Evolutionary conservation across 75 land plant species (phyloP), one percentile per base, ranked within the genome.

Genomic region (Cunninghamia lanceolata): DNA sequence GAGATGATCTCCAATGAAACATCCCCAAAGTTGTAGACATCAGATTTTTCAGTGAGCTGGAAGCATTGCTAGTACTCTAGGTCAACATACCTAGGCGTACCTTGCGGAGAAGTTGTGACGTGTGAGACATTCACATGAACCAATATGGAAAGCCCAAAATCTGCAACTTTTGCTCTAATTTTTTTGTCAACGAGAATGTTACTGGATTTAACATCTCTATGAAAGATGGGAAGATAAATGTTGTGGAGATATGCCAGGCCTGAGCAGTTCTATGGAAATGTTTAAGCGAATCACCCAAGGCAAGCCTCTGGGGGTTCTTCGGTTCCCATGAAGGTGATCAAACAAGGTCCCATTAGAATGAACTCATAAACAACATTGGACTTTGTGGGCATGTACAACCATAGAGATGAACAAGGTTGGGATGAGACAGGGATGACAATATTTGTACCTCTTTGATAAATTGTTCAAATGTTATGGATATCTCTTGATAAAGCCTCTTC

Each of bases 171-270:
- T 43, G 19, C 89, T 32, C 75, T 25, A 54, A 87, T 63, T 34
- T 86, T 35, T 43, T 77, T 45, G 86, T 89, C 90, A 28, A 89
- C 50, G 52, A 89, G 89, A 35, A 89, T 86, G 45, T 89, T 89
- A 9, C 86, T 54, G 32, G 90, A 88, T 85, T 89, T 89, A 46
- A 89, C 89, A 75, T 89, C 90, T 45, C 90, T 83, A 47, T 89
- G 90, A n/a, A 77, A 84, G 16, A 89, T 78, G 35, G 90, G 88
- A 14, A 82, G 85, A 30, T 81, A 40, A 10, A 79, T 63, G 35
- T 46, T 75, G 78, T 89, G 90, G 32, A 89, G 90, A 45, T 80
- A 84, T 4, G 86, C 52, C 36, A 87, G 78, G 28, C 83, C 89
- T 53, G 5, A 7, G 81, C 81, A 38, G 25, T 36, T 38, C 36